phyloP scores from a whole-genome alignment of 169 alveolate genomes.

The Eimeria nieschulzi region DNA sequence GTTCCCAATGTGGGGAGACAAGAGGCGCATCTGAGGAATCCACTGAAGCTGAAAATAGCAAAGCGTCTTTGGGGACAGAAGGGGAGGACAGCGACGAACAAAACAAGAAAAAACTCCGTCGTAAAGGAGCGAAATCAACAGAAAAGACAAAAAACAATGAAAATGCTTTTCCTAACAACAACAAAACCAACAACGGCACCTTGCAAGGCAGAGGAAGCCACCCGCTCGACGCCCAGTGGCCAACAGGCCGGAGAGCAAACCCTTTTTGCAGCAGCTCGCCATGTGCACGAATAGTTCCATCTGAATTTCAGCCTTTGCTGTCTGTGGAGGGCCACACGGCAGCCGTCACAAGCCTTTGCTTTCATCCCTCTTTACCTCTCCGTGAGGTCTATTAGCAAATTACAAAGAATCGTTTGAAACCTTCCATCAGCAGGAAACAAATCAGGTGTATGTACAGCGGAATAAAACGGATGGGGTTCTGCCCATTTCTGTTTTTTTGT shows the following conservation, averaged over 20 bases:
- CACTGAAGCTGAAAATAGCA: background rate
- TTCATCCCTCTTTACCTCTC: background rate
- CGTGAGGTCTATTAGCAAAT: background rate
- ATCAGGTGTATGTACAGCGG: too few relatives aligned
- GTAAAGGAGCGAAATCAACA: background rate
- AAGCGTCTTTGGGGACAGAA: background rate
- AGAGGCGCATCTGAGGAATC: background rate
- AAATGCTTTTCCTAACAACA: background rate
- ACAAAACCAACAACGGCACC: background rate
- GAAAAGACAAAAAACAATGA: background rate
- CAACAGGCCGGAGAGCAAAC: background rate
- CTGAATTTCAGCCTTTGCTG: background rate
- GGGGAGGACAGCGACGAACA: too few relatives aligned
- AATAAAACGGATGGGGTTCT: background rate
- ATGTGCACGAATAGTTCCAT: background rate
- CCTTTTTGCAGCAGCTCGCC: background rate
- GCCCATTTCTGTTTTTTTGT: background rate
- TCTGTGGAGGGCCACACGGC: background rate
- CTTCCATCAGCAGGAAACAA: too few relatives aligned
- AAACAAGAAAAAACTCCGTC: background rate
- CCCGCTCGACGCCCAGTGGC: conserved; percentile 1
- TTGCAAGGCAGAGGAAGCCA: background rate
- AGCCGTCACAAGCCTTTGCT: background rate
- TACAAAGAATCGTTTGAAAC: too few relatives aligned
- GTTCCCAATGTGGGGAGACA: background rate